Base-by-base conservation (phyloP, 129 eudicot species). In the Silybum marianum region DNA sequence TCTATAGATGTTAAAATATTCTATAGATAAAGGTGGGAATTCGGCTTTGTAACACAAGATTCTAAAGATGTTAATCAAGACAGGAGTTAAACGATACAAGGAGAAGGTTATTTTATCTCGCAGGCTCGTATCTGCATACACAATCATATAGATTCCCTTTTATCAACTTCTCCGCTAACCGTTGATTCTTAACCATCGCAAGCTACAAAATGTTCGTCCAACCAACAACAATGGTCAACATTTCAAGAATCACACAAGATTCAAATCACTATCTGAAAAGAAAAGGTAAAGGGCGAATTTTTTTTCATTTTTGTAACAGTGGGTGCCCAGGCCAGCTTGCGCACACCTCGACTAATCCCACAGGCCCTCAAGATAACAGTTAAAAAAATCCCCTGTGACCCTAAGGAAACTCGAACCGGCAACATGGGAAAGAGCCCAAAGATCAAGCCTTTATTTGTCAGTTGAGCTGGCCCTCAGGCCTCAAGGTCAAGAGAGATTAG, bases 101-200 rank as follows among this genome's bases (percentile, higher is more conserved):
- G 22, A 54, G 9, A 14, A 14, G 65, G 65, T 58, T 58, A 18
- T 22, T 58, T 22, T 58, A 58, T 58, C 66, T 58, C 23, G 90
- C 88, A 28, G 97, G 93, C 82, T 96, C 98, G 51, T 87, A 96
- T 90, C 95, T 83, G 89, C 99, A 96, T 12, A 96, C 99, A 44
- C 99, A 96, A 75, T 96, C 98, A 25, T 96, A 96, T 80, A 96
- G 89, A 65, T 91, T 96, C 28, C 99, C 99, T 26, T 88, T 54
- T 25, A 96, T 88, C 87, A 96, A 85, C 91, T 96, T 96, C 78
- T 91, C 99, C 7, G 99, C 99, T 85, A 96, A 80, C 66, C 98
- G 88, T 80, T 96, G 99, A 79, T 96, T 96, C 92, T 96, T 96
- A 90, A 95, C 99, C 99, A 95, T 95, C 0, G 99, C 99, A 72